phyloP scores from a whole-genome alignment of 179 eudicot species.

The Patellifolia procumbens region DNA sequence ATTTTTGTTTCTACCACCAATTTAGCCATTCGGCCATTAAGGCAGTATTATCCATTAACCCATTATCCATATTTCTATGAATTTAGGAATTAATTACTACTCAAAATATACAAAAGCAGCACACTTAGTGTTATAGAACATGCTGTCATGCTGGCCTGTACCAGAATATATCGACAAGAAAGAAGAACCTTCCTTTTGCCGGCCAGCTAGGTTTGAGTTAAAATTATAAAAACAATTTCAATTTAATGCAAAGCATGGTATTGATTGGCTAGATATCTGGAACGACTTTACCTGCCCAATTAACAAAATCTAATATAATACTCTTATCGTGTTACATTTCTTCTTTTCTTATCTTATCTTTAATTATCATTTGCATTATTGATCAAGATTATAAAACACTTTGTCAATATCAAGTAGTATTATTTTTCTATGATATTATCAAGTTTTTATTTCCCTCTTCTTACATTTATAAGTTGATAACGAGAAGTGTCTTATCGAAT shows the following conservation, averaged over 20 bases:
- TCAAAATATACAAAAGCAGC: neutral
- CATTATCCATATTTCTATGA: no score
- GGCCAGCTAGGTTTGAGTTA: slow-evolving; percentile 4
- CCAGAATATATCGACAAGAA: slow-evolving; percentile 9
- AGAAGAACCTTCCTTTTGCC: slow-evolving; percentile 3
- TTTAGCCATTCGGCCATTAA: no score
- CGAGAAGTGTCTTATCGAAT: no score
- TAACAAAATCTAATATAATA: neutral
- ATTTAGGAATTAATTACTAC: no score
- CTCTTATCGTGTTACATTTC: neutral
- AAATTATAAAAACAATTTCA: neutral
- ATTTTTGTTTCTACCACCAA: no score
- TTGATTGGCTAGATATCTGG: slow-evolving; percentile 6
- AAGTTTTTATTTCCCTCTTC: no score
- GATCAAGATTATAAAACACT: neutral
- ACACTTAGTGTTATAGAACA: neutral
- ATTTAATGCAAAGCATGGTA: neutral
- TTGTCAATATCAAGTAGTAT: neutral
- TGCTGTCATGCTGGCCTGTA: neutral
- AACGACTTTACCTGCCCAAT: slow-evolving; percentile 13
- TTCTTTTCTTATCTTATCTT: neutral
- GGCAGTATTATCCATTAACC: no score
- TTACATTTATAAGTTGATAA: no score
- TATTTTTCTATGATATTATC: no score
- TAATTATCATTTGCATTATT: neutral